Base-by-base conservation (phyloP, 1,284 basidiomycete genomes). In the Malassezia sp. region DNA sequence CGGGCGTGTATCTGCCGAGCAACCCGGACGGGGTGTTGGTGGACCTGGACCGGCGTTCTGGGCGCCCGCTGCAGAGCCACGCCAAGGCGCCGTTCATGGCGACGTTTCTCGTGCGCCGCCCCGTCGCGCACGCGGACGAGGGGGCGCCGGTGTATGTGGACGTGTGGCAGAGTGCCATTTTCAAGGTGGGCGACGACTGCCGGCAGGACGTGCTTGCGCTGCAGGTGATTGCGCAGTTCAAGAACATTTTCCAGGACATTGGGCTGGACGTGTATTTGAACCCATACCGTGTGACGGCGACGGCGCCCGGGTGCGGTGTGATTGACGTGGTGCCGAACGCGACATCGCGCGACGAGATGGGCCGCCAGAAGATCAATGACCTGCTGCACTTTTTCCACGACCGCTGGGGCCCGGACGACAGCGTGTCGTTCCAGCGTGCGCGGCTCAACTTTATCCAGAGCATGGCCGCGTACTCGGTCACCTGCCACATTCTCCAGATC, bases 41-140 rank as follows among this genome's bases (percentile, higher is more conserved):
- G 20, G 93, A 96, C 67, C 82, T 99, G 51, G 91, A 97, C 72
- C 86, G 93, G 67, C 87, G 85, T 66, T 93, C 89, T 10, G 93
- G 93, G 1, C 77, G 93, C 20, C 93, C 93, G 2, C 74, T 99
- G 28, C 93, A 99, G 72, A 88, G 84, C 67, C 93, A 97, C 63
- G 93, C 93, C 6, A 99, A 99, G 77, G 90, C 93, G 4, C 93
- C 93, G 0, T 99, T 97, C 75, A 97, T 99, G 93, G 93, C 93
- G 0, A 96, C 93, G 0, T 99, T 99, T 78, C 93, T 91, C 75
- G 93, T 99, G 42, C 57, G 59, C 34, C 52, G 61, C 21, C 38
- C 59, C 32, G 22, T 68, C 57, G 76, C 77, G 10, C 71, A 79
- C 14, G 45, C 49, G 24, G 47, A 52, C 36, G 59, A 57, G 8